Percentiles rank a stretch among this genome's conserved stretches.
phyloP scores from a whole-genome alignment of 495 filamentous ascomycete genomes.

The Parathielavia appendiculata region DNA sequence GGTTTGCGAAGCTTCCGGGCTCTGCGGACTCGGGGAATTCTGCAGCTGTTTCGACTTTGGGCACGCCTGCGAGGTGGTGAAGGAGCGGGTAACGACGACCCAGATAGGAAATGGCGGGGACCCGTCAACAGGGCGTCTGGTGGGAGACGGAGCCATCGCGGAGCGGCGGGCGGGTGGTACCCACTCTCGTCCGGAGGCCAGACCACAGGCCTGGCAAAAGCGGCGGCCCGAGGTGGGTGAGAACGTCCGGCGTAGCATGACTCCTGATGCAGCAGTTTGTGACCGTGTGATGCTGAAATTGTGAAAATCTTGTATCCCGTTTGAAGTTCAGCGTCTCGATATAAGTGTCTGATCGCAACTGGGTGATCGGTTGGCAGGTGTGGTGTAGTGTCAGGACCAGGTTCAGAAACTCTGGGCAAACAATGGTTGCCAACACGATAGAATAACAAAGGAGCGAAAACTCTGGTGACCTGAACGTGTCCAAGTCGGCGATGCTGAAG shows the following conservation, averaged over 20 bases:
- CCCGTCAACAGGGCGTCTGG: slow-evolving; percentile 18
- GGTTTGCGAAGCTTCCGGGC: slow-evolving; percentile 1
- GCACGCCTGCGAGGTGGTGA: slow-evolving; percentile 22
- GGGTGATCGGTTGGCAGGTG: too few species aligned
- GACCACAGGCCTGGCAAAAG: slow-evolving; percentile 28
- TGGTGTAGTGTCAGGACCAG: too few species aligned
- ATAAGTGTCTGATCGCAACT: too few species aligned
- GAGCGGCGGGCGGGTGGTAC: slow-evolving; percentile 21
- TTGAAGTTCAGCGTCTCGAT: too few species aligned
- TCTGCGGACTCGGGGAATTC: slow-evolving; percentile 3
- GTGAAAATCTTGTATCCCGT: not conserved
- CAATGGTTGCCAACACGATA: too few species aligned
- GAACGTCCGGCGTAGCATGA: slow-evolving; percentile 24
- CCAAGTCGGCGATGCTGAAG: not conserved
- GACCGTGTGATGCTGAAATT: not conserved
- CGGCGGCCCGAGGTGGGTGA: slow-evolving; percentile 14
- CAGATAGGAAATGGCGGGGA: slow-evolving; percentile 14
- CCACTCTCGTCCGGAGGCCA: slow-evolving; percentile 20
- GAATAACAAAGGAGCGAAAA: not conserved
- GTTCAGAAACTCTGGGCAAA: too few species aligned
- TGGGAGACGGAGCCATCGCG: slow-evolving; percentile 21
- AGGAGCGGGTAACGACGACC: slow-evolving; percentile 22
- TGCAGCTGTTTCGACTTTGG: slow-evolving; percentile 23
- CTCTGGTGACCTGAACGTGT: not conserved
- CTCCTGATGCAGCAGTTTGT: not conserved